phyloP scores from a whole-genome alignment of 805 yeast species.

The Scheffersomyces amazonensis region DNA sequence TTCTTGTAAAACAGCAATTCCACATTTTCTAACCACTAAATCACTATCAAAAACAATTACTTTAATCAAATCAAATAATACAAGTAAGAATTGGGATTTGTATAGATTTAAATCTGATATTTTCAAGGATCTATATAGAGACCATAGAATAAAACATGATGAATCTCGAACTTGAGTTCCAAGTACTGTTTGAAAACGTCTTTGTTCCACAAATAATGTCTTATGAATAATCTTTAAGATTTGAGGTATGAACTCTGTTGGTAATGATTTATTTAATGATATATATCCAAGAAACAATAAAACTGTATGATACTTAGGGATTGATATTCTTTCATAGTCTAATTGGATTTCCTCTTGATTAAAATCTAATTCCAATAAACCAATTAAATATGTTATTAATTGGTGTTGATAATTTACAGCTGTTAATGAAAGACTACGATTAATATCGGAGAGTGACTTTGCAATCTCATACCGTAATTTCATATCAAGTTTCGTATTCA shows the following conservation, averaged over 20 bases:
- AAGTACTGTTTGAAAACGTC: conserved; percentile 44
- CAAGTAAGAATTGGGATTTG: conserved; percentile 10
- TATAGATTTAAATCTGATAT: conserved; percentile 7
- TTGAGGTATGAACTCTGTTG: conserved; percentile 15
- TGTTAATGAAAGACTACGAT: conserved; percentile 26
- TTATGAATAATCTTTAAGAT: conserved; percentile 39
- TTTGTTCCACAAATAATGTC: conserved; percentile 57
- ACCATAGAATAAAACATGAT: conserved; percentile 83
- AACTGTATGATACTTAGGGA: conserved; percentile 54
- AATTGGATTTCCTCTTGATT: conserved; percentile 10
- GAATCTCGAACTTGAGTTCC: conserved; percentile 82
- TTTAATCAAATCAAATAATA: conserved; percentile 40
- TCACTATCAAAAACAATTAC: conserved; percentile 71
- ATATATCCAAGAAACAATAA: conserved; percentile 53
- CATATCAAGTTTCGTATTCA: conserved; percentile 48
- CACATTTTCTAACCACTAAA: conserved; percentile 71
- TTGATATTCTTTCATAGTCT: conserved; percentile 28
- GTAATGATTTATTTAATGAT: conserved; percentile 25
- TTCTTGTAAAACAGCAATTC: conserved; percentile 86
- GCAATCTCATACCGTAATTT: conserved; percentile 63
- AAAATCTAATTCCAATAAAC: conserved; percentile 25
- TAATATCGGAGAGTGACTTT: conserved; percentile 57
- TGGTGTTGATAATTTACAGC: conserved; percentile 43
- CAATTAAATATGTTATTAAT: conserved; percentile 29
- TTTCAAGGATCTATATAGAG: conserved; percentile 46